Evolutionary conservation across 345 rosid species (phyloP), one percentile per base, ranked within the genome.

Genomic region (Carallia brachiata): DNA sequence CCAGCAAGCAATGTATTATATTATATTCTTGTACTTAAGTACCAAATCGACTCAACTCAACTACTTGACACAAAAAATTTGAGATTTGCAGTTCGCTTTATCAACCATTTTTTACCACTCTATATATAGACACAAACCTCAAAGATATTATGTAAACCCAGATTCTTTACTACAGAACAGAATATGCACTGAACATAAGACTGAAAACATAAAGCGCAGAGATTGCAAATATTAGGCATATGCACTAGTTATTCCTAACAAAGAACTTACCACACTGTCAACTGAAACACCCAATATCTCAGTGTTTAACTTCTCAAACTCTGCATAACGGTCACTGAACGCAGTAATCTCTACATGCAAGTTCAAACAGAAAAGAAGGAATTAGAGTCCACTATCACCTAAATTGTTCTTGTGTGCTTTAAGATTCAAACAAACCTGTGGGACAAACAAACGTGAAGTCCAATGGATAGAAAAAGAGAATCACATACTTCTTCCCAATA

Each of bases 371-470:
- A 27, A 23, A 13, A 65, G 37, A 28, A 71, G 61, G 37, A 50
- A 23, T 68, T 36, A 79, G 71, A 57, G 53, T 54, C 75, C 48
- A 59, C 57, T 6, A 16, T 62, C 68, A 27, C 44, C 36, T 31
- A 77, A 62, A 37, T 57, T 15, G 63, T 65, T 44, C 19, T 32
- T 68, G 53, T 3, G 32, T 32, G 9, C 8, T 23, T 56, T 6
- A 1, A 40, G 59, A 19, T 32, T 18, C 19, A 70, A 70, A 44
- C 81, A 70, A 72, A 95, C 99, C 99, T 80, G 99, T 95, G 47
- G 99, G 99, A 61, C 99, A 95, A 64, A 95, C 98, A 79, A 92
- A 95, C 52, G 99, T 95, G 84, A 95, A 95, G 85, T 95, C 99
- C 92, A 95, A 76, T 12, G 97, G 99, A 80, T 95, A 95, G 87